Base-by-base conservation (phyloP, 345 rosid genomes). In the Chamaenerion angustifolium region DNA sequence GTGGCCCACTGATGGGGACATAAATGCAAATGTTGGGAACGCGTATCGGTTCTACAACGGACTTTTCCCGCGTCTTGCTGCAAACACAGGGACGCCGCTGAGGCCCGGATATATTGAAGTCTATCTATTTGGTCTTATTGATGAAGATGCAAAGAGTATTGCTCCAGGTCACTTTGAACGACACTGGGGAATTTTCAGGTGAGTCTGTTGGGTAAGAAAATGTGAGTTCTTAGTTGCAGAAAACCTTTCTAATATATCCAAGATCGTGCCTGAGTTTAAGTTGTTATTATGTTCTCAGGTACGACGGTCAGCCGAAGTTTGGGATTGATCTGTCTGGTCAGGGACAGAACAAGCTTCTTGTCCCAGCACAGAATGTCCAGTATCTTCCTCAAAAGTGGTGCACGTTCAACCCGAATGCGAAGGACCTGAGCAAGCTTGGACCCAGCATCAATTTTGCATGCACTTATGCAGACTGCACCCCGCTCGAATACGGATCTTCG, bases 401-500 rank as follows among this genome's bases (percentile, higher is more conserved):
- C 51, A 1, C 11, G 17, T n/a, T 54, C 13, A 48, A 62, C 44
- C 56, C 65, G 0, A 40, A 44, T 0, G 59, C 59, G 13, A 55
- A 49, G 48, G 60, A 62, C 44, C 0, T 54, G 40, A 27, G 43
- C 54, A 62, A 62, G 37, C 55, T 62, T 8, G 50, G 12, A 0
- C 59, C 49, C n/a, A 49, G 43, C 40, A 41, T 62, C 13, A 43
- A 55, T 3, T 62, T 6, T 1, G 60, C 65, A 6, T 62, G 65
- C 23, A 14, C 45, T 1, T 0, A 43, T 3, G 68, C 79, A 0
- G 83, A 77, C 62, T 77, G 83, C 69, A 77, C 83, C 0, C 16
- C 71, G 2, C 69, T 77, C 11, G 75, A 71, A 10, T 71, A 64
- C 12, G 83, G 77, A 27, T 69, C 79, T 1, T 69, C 80, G 0